Percentiles rank a stretch among this genome's conserved stretches.
phyloP scores from a whole-genome alignment of 345 rosid genomes.

The Gossypium thurberi region DNA sequence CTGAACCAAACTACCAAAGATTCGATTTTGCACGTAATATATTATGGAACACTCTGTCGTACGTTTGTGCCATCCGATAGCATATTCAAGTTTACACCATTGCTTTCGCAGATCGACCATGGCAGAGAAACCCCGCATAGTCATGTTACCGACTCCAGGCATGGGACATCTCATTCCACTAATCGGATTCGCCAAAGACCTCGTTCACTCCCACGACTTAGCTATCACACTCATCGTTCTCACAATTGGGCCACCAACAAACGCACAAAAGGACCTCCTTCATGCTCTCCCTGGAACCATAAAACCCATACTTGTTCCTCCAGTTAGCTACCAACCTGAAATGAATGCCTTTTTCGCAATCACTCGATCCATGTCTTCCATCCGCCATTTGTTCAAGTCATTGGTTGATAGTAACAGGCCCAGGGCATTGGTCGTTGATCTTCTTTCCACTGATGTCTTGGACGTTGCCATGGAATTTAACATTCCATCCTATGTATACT shows the following conservation, averaged over 20 bases:
- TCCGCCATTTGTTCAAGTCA: not conserved
- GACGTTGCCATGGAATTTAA: not conserved
- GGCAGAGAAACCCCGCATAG: not conserved
- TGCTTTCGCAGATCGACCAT: too few relatives aligned
- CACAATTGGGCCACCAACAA: not conserved
- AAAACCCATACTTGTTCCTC: not conserved
- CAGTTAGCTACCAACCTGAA: not conserved
- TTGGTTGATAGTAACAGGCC: not conserved
- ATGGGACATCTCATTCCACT: not conserved
- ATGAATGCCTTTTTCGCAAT: not conserved
- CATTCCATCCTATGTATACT: not conserved
- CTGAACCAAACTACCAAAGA: too few relatives aligned
- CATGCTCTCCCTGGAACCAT: not conserved
- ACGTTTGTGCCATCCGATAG: too few relatives aligned
- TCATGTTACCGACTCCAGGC: not conserved
- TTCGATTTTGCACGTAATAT: too few relatives aligned
- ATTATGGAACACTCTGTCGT: too few relatives aligned
- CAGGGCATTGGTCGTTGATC: not conserved
- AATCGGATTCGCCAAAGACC: not conserved
- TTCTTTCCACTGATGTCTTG: not conserved
- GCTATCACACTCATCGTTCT: not conserved
- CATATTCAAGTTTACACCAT: too few relatives aligned
- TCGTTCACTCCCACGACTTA: not conserved
- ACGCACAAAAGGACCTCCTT: not conserved
- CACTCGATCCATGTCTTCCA: not conserved